These are phyloP conservation scores for Nowakowskiella sp. DNA, from an alignment of 192 early-diverging fungal species.

Conservation along the genomic window DNA sequence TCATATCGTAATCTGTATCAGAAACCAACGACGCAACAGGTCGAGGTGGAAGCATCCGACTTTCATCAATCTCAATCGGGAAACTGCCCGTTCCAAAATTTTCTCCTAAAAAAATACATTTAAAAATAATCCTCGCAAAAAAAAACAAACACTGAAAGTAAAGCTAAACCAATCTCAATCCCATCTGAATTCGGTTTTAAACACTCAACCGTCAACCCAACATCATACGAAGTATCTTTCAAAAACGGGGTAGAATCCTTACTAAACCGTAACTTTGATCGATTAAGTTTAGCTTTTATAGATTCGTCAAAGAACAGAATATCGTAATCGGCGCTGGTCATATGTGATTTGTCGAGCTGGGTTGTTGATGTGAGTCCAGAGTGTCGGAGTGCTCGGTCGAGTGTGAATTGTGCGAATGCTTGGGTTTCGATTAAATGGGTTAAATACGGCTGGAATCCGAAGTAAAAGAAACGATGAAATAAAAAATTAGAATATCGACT, in stretches of 20 bases:
- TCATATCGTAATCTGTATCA: slow-evolving; percentile 38
- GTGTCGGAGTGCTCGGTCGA: slow-evolving; percentile 57
- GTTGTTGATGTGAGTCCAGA: too few species aligned
- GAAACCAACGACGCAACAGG: slow-evolving; percentile 33
- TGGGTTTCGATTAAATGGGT: slow-evolving; percentile 61
- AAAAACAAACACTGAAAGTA: not conserved
- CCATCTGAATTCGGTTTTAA: slow-evolving; percentile 26
- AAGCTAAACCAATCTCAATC: slow-evolving; percentile 17
- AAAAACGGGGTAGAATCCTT: slow-evolving; percentile 60
- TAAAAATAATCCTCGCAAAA: too few species aligned
- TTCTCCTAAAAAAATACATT: too few species aligned
- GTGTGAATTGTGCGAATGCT: slow-evolving; percentile 70
- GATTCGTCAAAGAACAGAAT: slow-evolving; percentile 74
- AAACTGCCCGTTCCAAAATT: slow-evolving; percentile 13
- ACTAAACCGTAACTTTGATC: slow-evolving; percentile 60
- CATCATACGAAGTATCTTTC: slow-evolving; percentile 35
- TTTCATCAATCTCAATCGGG: slow-evolving; percentile 21
- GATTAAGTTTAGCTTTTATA: slow-evolving; percentile 72
- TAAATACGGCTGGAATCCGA: slow-evolving; percentile 44
- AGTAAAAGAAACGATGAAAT: slow-evolving; percentile 8
- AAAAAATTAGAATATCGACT: slow-evolving; percentile 16
- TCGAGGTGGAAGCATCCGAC: slow-evolving; percentile 18
- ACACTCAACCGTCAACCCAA: slow-evolving; percentile 25
- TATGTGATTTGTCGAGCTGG: too few species aligned
- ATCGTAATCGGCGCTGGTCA: slow-evolving; percentile 63